Evolutionary conservation across 2,329 filamentous ascomycete genomes (phyloP).

Genomic region (Colletotrichum sp.): DNA sequence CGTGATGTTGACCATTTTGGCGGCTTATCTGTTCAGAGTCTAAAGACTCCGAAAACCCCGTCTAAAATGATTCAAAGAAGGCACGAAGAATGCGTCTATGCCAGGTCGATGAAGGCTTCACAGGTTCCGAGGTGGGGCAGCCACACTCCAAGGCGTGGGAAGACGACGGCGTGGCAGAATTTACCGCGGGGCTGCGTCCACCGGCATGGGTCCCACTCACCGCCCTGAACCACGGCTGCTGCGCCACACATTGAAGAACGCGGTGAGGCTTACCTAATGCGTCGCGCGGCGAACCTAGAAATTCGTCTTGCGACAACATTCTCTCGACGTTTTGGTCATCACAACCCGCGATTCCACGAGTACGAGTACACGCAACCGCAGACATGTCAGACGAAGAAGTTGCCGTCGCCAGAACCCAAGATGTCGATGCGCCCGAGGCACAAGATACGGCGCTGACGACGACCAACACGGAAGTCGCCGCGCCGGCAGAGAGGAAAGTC

Average conservation of each 20-base stretch:
- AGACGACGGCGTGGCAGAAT: slow-evolving; percentile 12
- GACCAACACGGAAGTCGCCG: slow-evolving; percentile 47
- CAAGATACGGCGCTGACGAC: slow-evolving; percentile 30
- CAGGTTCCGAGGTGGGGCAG: slow-evolving; percentile 19
- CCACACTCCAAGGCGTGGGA: neutral
- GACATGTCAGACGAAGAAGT: slow-evolving; percentile 17
- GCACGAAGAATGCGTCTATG: neutral
- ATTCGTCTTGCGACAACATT: neutral
- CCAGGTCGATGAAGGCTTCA: slow-evolving; percentile 11
- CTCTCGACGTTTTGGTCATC: neutral
- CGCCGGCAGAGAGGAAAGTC: slow-evolving; percentile 64
- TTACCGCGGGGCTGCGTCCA: slow-evolving; percentile 20
- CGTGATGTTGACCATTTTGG: slow-evolving; percentile 96
- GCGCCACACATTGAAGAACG: slow-evolving; percentile 15
- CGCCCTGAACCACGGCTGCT: neutral
- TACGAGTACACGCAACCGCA: neutral
- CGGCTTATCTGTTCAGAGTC: slow-evolving; percentile 21
- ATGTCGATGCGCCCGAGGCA: neutral
- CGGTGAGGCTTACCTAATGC: neutral
- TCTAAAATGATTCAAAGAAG: neutral
- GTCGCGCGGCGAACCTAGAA: neutral
- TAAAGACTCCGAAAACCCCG: neutral
- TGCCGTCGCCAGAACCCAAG: neutral
- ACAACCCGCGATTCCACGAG: neutral
- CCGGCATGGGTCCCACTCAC: slow-evolving; percentile 4